These are phyloP conservation scores for Gossypium longicalyx DNA, from an alignment of 345 rosid species.

Conservation along the genomic window DNA sequence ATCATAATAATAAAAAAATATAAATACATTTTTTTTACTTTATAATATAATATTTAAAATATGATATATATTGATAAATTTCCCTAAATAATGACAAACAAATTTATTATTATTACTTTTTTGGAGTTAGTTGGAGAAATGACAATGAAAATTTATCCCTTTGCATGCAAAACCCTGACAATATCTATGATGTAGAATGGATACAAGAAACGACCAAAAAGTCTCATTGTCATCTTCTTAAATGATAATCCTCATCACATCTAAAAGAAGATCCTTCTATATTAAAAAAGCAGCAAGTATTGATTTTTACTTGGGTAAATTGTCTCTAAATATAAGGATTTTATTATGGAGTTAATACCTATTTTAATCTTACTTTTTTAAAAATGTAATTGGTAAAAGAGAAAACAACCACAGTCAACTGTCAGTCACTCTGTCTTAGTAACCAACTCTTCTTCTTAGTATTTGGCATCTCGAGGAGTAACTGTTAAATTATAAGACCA, in stretches of 20 bases:
- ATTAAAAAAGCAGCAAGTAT: background rate
- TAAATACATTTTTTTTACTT: no score
- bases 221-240: background rate
- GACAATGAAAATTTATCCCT: background rate
- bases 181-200: background rate
- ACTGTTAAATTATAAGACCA: background rate
- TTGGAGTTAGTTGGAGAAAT: background rate
- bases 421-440: background rate
- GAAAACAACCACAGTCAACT: background rate
- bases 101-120: no score
- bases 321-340: background rate
- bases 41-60: no score
- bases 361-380: background rate
- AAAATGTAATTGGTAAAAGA: background rate
- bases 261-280: no score
- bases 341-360: background rate
- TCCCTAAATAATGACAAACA: background rate
- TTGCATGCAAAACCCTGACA: background rate
- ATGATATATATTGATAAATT: background rate
- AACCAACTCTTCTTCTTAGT: background rate
- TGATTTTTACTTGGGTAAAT: background rate
- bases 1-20: no score
- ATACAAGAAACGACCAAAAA: background rate
- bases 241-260: no score
- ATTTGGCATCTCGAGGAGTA: conserved; percentile 6